These are phyloP conservation scores for Komagataea norvegica DNA, from an alignment of 1,139 yeast genomes.

Conservation along the genomic window DNA sequence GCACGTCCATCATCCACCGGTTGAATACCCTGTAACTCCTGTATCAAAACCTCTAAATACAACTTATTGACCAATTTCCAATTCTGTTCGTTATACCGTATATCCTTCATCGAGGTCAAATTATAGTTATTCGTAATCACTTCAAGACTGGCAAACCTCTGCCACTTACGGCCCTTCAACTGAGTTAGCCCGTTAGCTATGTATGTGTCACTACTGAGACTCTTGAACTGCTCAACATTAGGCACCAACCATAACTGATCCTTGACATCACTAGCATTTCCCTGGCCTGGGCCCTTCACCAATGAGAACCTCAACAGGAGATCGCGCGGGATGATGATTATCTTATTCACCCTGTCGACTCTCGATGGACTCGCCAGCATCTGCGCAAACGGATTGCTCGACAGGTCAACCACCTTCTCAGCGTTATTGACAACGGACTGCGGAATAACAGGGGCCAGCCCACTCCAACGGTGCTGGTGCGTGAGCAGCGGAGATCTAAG, in stretches of 20 bases:
- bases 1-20: not conserved
- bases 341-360: constrained; percentile 12
- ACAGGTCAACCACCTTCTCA: not conserved
- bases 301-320: constrained; percentile 15
- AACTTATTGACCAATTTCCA: constrained; percentile 1
- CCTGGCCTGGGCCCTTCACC: constrained; percentile 6
- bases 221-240: constrained; percentile 9
- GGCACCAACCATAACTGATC: constrained; percentile 19
- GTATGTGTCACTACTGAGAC: constrained; percentile 16
- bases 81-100: not conserved
- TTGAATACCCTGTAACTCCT: not conserved
- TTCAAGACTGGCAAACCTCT: constrained; percentile 17
- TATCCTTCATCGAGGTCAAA: not conserved
- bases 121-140: not conserved
- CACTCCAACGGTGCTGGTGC: constrained; percentile 9
- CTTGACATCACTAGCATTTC: not conserved
- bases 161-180: constrained; percentile 7
- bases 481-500: constrained; percentile 12
- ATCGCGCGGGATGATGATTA: constrained; percentile 15
- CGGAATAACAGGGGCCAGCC: not conserved
- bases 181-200: constrained; percentile 1
- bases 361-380: constrained; percentile 17
- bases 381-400: constrained; percentile 15
- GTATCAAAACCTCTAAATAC: not conserved
- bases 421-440: not conserved